These are phyloP conservation scores for Zasmidium angulare DNA, from an alignment of 2,329 filamentous ascomycete species.

Conservation along the genomic window DNA sequence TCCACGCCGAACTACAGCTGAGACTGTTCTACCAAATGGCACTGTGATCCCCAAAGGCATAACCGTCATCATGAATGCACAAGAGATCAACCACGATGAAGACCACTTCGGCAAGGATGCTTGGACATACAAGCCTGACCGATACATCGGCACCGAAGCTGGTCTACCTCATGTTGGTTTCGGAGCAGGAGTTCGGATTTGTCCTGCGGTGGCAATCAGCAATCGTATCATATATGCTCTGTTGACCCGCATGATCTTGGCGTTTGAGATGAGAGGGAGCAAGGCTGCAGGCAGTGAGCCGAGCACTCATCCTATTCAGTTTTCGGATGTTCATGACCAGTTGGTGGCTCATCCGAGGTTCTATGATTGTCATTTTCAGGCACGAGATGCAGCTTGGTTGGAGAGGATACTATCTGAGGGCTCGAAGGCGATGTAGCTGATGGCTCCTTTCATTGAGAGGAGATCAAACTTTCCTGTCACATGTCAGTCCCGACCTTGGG, in stretches of 20 bases:
- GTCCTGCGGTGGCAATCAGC: conserved; percentile 5
- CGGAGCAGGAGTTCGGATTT: conserved; percentile 7
- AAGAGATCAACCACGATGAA: conserved; percentile 5
- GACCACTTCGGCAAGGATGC: conserved; percentile 7
- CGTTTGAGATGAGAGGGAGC: conserved; percentile 2
- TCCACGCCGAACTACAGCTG: conserved; percentile 2
- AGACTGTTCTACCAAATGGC: neutral
- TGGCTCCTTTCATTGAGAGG: neutral
- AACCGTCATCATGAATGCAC: conserved; percentile 8
- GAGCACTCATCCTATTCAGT: conserved; percentile 4
- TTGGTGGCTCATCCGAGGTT: conserved; percentile 6
- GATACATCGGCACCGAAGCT: conserved; percentile 2
- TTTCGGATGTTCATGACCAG: conserved; percentile 6
- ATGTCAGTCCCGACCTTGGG: too few relatives aligned
- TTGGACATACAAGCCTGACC: conserved; percentile 5
- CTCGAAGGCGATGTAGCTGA: neutral
- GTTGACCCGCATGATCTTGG: conserved; percentile 5
- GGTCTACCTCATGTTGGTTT: conserved; percentile 3
- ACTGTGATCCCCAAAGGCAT: conserved; percentile 8
- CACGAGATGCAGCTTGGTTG: conserved; percentile 7
- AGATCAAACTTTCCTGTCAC: too few relatives aligned
- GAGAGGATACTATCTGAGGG: neutral
- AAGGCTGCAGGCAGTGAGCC: neutral
- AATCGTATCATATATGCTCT: conserved; percentile 8
- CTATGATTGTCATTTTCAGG: conserved; percentile 10